Base-by-base conservation (phyloP, 2,329 filamentous ascomycete species). In the Aspergillus intermedius region DNA sequence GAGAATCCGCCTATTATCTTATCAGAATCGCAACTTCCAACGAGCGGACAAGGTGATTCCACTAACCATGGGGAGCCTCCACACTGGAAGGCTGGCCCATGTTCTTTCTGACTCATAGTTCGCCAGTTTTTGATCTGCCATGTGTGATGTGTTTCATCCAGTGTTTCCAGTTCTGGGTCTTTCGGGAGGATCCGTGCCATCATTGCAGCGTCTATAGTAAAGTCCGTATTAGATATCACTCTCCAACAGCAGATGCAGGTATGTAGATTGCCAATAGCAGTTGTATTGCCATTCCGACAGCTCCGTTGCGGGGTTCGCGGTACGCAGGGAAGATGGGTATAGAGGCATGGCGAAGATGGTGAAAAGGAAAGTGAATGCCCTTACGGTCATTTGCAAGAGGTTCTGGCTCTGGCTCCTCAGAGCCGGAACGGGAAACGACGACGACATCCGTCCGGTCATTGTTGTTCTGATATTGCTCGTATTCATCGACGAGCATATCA, bases 101-200 rank as follows among this genome's bases (percentile, higher is more conserved):
- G 90, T 62, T 93, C 86, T 65, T 87, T 89, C 71, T 88, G 86
- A 13, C 78, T 76, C 58, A 94, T 72, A 34, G 74, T 78, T 55
- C 86, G 80, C 91, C 91, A 98, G 53, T 86, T 79, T 59, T 87
- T 79, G 53, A 98, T 88, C 25, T 87, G 82, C 93, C 93, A 98
- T 61, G 89, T 95, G 69, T 87, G 69, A 59, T 85, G 73, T 37
- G 78, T 78, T 65, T 95, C 88, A 47, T 84, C 84, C 54, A 91
- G 78, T 30, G 86, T 84, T 63, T 89, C 87, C 54, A 91, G 83
- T 57, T 95, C 89, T 57, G 89, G 83, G 43, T 90, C 74, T 47
- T 85, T 82, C 9, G 83, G 82, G 50, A 97, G 79, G 57, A 90
- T 82, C 56, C 85, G 74, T 60, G 88, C 84, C 74, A 86, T 87